phyloP scores from a whole-genome alignment of 2,329 filamentous ascomycete species.

The Hypoxylon sp. region DNA sequence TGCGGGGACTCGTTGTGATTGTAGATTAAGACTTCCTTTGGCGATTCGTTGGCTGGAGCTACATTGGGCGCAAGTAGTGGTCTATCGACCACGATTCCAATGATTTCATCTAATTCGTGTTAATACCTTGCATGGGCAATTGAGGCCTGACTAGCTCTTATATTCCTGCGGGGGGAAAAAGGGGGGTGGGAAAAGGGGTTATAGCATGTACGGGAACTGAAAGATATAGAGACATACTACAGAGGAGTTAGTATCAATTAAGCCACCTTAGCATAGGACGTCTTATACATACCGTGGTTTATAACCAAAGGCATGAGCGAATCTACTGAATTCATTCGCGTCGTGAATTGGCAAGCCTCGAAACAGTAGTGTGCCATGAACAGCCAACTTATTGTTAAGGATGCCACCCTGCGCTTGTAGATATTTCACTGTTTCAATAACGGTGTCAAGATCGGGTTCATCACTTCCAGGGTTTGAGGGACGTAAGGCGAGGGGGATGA shows the following conservation, averaged over 20 bases:
- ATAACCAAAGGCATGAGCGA: conserved; percentile 62
- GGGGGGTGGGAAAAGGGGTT: neutral
- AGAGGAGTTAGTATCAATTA: conserved; percentile 11
- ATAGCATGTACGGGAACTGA: neutral
- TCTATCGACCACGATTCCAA: conserved; percentile 63
- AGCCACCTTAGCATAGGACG: too few species aligned
- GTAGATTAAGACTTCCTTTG: conserved; percentile 62
- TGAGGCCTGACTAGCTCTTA: neutral
- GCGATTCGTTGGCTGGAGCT: conserved; percentile 61
- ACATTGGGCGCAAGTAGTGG: conserved; percentile 51
- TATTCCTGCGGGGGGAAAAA: neutral
- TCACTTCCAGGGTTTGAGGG: conserved; percentile 48
- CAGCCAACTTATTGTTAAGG: conserved; percentile 58
- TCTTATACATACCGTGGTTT: conserved; percentile 51
- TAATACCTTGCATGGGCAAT: conserved; percentile 1
- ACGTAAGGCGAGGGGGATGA: conserved; percentile 57
- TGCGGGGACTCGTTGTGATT: conserved; percentile 66
- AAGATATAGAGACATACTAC: conserved; percentile 21
- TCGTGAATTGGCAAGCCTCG: conserved; percentile 60
- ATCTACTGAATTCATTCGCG: conserved; percentile 62
- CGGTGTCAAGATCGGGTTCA: conserved; percentile 51
- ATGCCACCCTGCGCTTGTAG: conserved; percentile 52
- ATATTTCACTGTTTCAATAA: conserved; percentile 55
- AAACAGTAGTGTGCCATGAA: conserved; percentile 62
- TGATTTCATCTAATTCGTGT: conserved; percentile 58